Conservation (phyloP, 73 alveolate species). For the Paramecium bursaria region DNA sequence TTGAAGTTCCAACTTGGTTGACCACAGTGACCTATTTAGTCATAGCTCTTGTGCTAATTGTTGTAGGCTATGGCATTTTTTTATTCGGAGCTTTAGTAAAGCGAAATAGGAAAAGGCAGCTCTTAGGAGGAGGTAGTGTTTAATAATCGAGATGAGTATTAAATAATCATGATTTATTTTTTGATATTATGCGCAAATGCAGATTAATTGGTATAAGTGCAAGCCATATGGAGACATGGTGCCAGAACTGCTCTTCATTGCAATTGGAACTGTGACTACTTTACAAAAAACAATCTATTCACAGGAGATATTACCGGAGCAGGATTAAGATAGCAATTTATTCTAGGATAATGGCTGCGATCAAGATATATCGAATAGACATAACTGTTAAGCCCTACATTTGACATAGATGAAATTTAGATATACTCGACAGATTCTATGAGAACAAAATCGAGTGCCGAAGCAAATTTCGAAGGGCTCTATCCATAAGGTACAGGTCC, state of each 20-base stretch:
- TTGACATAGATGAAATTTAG: conserved; percentile 84
- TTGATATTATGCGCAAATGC: neutral
- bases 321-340: conserved; percentile 87
- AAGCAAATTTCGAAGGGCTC: conserved; percentile 58
- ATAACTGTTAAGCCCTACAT: conserved; percentile 71
- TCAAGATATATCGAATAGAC: conserved; percentile 75
- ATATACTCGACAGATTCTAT: conserved; percentile 61
- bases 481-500: conserved; percentile 62
- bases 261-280: conserved; percentile 26
- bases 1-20: too few relatives aligned
- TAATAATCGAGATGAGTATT: too few relatives aligned
- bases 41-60: too few relatives aligned
- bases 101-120: too few relatives aligned
- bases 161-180: too few relatives aligned
- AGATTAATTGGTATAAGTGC: neutral
- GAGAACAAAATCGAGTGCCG: conserved; percentile 63
- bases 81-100: too few relatives aligned
- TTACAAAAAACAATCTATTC: neutral
- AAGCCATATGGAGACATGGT: conserved; percentile 66
- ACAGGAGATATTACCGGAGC: conserved; percentile 84
- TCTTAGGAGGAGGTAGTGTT: too few relatives aligned
- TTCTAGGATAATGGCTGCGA: conserved; percentile 84
- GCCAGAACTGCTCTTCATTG: conserved; percentile 41
- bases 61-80: too few relatives aligned
- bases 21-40: too few relatives aligned